phyloP scores from a whole-genome alignment of 2,329 filamentous ascomycete genomes.

The Ambrosiella beaveri region DNA sequence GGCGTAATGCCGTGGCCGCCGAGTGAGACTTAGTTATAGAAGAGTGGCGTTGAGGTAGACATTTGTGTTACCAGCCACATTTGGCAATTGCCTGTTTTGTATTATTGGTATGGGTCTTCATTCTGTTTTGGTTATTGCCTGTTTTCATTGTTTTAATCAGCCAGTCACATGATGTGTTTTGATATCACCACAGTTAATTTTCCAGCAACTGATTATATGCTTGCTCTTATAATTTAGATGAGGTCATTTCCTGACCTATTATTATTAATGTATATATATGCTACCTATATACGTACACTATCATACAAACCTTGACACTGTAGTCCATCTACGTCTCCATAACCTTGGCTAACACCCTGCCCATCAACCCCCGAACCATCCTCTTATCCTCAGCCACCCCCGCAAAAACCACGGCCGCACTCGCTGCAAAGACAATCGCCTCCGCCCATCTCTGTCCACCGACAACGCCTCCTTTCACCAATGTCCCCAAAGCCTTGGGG shows the following conservation, averaged over 20 bases:
- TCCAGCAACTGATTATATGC: background rate
- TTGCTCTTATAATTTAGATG: no score
- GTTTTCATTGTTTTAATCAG: background rate
- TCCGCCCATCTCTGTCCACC: constrained; percentile 47
- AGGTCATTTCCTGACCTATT: background rate
- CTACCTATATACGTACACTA: background rate
- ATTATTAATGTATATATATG: background rate
- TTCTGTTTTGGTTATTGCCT: background rate
- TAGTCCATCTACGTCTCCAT: constrained; percentile 21
- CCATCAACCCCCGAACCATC: constrained; percentile 52
- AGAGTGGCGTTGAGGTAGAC: no score
- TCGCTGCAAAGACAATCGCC: constrained; percentile 46
- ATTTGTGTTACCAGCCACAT: background rate
- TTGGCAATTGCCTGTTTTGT: background rate
- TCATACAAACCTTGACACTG: no score
- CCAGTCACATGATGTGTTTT: background rate
- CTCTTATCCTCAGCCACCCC: constrained; percentile 43
- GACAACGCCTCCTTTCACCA: constrained; percentile 41
- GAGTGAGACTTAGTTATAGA: no score
- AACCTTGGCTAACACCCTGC: constrained; percentile 37
- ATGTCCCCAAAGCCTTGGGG: constrained; percentile 56
- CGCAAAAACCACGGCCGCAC: constrained; percentile 53
- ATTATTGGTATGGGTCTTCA: background rate
- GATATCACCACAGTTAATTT: background rate
- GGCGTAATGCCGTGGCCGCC: no score